Evolutionary conservation across 768 basidiomycete species (phyloP).

Genomic region (Cystofilobasidium macerans): DNA sequence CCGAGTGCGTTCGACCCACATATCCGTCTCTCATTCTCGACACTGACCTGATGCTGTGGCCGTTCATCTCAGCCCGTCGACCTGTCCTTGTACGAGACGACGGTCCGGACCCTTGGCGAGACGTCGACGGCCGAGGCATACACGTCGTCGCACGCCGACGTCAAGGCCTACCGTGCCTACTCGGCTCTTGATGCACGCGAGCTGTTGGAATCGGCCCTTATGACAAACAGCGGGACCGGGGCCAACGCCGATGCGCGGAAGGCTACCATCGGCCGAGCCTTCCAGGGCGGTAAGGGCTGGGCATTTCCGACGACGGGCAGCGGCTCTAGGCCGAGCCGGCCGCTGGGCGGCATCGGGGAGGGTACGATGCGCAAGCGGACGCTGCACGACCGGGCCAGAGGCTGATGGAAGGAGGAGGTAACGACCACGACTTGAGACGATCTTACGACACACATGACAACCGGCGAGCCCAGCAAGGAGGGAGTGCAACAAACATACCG

Average conservation of each 20-base stretch:
- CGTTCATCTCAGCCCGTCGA: constrained; percentile 5
- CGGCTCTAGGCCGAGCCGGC: background rate
- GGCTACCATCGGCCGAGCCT: background rate
- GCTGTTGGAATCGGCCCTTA: background rate
- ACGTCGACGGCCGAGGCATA: constrained; percentile 1
- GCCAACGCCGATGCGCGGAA: background rate
- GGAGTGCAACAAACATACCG: background rate
- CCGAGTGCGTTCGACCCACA: constrained; percentile 11
- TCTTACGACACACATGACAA: background rate
- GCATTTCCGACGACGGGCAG: background rate
- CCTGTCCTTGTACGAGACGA: constrained; percentile 14
- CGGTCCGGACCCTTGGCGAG: constrained; percentile 8
- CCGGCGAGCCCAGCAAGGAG: too few species aligned
- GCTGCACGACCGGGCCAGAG: background rate
- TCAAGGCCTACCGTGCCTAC: constrained; percentile 7
- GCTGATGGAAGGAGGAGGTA: background rate
- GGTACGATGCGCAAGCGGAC: background rate
- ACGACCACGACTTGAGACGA: background rate
- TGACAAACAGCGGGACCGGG: background rate
- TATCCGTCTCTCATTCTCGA: background rate
- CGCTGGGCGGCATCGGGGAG: background rate
- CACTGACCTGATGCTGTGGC: background rate
- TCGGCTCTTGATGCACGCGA: background rate
- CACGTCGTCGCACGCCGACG: constrained; percentile 7
- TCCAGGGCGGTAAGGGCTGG: constrained; percentile 3